Evolutionary conservation across 495 filamentous ascomycete species (phyloP).

Genomic region (Usnea hakonensis): DNA sequence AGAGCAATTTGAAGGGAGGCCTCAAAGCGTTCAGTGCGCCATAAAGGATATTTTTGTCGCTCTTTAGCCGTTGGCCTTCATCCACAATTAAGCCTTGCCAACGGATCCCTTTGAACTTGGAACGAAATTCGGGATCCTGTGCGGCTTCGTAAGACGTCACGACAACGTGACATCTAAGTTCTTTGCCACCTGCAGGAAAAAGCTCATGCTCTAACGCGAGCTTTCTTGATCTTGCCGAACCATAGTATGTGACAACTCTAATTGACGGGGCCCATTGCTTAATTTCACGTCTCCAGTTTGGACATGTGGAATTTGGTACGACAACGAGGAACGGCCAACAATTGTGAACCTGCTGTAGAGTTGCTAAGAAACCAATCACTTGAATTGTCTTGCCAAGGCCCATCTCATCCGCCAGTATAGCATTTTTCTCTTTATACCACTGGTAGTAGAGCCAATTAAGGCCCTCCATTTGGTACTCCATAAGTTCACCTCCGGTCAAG

Average conservation of each 20-base stretch:
- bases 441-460: conserved; percentile 97
- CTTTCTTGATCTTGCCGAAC: conserved; percentile 58
- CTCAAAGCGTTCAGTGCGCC: conserved; percentile 60
- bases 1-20: conserved; percentile 68
- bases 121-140: conserved; percentile 54
- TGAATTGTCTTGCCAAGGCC: conserved; percentile 97
- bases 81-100: conserved; percentile 92
- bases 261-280: conserved; percentile 85
- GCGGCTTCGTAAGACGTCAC: conserved; percentile 92
- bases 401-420: conserved; percentile 98
- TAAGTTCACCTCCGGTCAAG: conserved; percentile 70
- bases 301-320: conserved; percentile 87
- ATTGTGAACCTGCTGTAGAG: conserved; percentile 67
- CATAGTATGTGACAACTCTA: conserved; percentile 86
- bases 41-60: conserved; percentile 78
- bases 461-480: conserved; percentile 90
- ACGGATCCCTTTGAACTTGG: conserved; percentile 55
- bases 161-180: conserved; percentile 79
- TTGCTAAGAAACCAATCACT: conserved; percentile 72
- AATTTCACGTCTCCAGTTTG: conserved; percentile 96
- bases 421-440: conserved; percentile 70
- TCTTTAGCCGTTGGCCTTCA: conserved; percentile 94
- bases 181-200: conserved; percentile 53
- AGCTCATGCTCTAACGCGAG: conserved; percentile 73
- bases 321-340: conserved; percentile 93